Evolutionary conservation across 495 filamentous ascomycete species (phyloP), one percentile per base, ranked within the genome.

Genomic region (Talaromyces adpressus): DNA sequence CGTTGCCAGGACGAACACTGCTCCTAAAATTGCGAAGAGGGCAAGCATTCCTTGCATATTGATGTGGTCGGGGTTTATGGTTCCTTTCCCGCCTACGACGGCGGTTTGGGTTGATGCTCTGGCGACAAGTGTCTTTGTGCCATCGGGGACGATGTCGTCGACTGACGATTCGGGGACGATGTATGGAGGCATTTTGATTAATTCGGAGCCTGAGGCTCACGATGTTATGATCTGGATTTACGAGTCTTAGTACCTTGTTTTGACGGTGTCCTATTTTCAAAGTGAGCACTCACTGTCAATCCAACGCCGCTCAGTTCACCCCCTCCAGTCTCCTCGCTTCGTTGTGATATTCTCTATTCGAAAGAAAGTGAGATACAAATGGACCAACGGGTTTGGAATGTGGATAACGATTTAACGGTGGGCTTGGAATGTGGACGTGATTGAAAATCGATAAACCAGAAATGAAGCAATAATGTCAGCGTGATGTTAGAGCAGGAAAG

Each of bases 31-130:
- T 8, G 89, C 95, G 69, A 98, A 97, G 4, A 97, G 79, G 6
- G 86, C 87, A 72, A 97, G 86, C 57, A 96, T 81, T 57, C 84
- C 89, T 18, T 85, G 84, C 81, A 93, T 96, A 77, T 94, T 92
- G 78, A 96, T 90, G 57, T 81, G 72, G n/a, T 78, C 69, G 0
- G 91, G 87, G 49, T 80, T 73, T 22, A 89, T 75, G 9, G 85
- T 74, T 63, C 90, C 90, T 18, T 74, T 71, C 25, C 80, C 75
- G 54, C 71, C 74, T 16, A 29, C 12, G 29, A 63, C 23, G 12
- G 27, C 62, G 39, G 59, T 45, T 22, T 62, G 62, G 32, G 60
- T 62, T 12, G 60, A 49, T 20, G 64, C 57, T 23, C 72, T 70
- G 18, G 25, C 9, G 3, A 41, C 52, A 14, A 62, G 57, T 4